These are phyloP conservation scores for Fusarium mangiferae DNA, from an alignment of 2,329 filamentous ascomycete species.

Conservation along the genomic window DNA sequence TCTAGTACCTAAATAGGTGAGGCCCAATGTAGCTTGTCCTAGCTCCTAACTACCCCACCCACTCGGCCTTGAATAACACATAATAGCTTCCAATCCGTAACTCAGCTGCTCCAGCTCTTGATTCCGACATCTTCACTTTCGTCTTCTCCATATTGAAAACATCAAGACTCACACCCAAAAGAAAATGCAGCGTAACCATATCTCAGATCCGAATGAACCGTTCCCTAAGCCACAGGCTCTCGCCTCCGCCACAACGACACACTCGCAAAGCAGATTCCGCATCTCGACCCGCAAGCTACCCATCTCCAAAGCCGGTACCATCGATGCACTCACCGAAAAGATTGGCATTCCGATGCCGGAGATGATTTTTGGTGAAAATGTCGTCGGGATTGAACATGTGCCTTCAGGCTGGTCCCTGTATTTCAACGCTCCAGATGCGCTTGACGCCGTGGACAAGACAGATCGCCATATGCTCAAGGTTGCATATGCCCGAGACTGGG, in stretches of 20 bases:
- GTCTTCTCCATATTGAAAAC: not conserved
- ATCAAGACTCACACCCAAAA: constrained; percentile 1
- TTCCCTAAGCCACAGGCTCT: constrained; percentile 63
- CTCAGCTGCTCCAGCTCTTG: not conserved
- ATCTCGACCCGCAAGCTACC: constrained; percentile 90
- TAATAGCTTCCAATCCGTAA: constrained; percentile 1
- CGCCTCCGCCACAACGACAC: constrained; percentile 64
- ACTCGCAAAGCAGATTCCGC: constrained; percentile 73
- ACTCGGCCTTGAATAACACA: not conserved
- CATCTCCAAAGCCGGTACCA: constrained; percentile 91
- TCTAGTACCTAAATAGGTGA: too few relatives aligned
- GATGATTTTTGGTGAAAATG: constrained; percentile 99
- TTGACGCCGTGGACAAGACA: constrained; percentile 94
- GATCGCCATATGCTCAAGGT: constrained; percentile 91
- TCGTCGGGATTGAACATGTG: constrained; percentile 78
- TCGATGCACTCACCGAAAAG: constrained; percentile 82
- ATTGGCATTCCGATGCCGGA: constrained; percentile 91
- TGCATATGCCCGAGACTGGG: constrained; percentile 90
- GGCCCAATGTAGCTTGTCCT: not conserved
- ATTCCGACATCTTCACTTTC: not conserved
- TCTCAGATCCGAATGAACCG: constrained; percentile 59
- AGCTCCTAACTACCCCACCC: constrained; percentile 12
- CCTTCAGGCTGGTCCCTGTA: constrained; percentile 79
- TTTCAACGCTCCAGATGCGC: constrained; percentile 87
- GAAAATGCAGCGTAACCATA: constrained; percentile 51